A percentile compares a stretch with the other conserved stretches of the same genome.
Conservation (phyloP, 805 yeast genomes). For the Metschnikowia colocasiae region DNA sequence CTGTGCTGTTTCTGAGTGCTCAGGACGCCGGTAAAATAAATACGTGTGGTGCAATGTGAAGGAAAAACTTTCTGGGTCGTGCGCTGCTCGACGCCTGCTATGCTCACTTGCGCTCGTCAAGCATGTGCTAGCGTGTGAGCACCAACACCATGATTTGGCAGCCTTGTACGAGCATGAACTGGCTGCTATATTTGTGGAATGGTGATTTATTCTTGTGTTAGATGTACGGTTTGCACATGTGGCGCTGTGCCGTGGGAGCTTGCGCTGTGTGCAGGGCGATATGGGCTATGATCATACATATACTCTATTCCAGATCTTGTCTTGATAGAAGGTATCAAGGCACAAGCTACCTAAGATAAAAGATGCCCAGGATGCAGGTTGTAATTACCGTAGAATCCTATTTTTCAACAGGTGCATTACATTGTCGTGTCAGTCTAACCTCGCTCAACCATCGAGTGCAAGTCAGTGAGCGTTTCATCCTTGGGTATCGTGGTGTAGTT, state of each 20-base stretch:
- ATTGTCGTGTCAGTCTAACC: not conserved
- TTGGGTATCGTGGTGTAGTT: constrained; percentile 29
- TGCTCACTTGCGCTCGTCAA: not conserved
- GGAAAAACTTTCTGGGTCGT: constrained; percentile 11
- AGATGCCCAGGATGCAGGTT: no score
- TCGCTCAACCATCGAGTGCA: constrained; percentile 35
- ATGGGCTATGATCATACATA: no score
- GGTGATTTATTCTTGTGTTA: no score
- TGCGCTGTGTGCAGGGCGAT: no score
- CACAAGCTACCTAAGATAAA: no score
- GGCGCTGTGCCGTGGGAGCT: no score
- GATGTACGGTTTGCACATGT: no score
- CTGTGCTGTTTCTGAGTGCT: constrained; percentile 3
- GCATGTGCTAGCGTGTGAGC: not conserved
- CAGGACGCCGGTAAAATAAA: constrained; percentile 1
- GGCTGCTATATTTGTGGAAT: no score
- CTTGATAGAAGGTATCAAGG: no score
- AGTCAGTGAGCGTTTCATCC: constrained; percentile 54
- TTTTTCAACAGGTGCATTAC: not conserved
- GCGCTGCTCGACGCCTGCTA: constrained; percentile 7
- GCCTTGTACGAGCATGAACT: no score
- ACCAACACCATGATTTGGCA: not conserved
- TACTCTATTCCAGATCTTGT: no score
- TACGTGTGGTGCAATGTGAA: constrained; percentile 9
- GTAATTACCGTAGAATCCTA: no score